Percentiles rank a stretch among this genome's conserved stretches.
Evolutionary conservation across 2,329 filamentous ascomycete genomes (phyloP).

Genomic region (Fusarium torreyae): DNA sequence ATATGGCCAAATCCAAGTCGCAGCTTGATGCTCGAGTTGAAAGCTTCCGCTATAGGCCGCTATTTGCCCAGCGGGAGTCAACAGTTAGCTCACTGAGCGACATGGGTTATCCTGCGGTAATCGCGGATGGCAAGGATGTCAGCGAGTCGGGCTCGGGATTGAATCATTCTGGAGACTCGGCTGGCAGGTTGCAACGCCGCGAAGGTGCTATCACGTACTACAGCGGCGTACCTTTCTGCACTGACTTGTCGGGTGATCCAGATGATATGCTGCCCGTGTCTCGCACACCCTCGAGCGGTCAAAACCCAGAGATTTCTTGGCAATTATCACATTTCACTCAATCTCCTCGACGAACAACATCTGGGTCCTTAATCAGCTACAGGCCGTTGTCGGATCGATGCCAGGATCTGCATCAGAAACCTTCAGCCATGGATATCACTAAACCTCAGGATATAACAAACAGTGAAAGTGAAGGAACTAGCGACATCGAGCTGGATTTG

Average conservation of each 20-base stretch:
- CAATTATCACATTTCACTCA: conserved; percentile 34
- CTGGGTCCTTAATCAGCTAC: conserved; percentile 66
- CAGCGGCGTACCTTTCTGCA: conserved; percentile 83
- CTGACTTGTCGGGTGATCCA: conserved; percentile 81
- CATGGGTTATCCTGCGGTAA: conserved; percentile 64
- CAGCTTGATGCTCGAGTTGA: conserved; percentile 58
- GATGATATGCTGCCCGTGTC: conserved; percentile 62
- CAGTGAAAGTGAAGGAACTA: conserved; percentile 53
- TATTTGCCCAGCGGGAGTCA: conserved; percentile 69
- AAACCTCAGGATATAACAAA: conserved; percentile 52
- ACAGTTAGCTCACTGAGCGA: conserved; percentile 65
- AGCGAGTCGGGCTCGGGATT: conserved; percentile 63
- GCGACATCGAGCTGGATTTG: conserved; percentile 61
- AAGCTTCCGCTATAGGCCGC: conserved; percentile 74
- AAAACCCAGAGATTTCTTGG: conserved; percentile 53
- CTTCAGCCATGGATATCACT: conserved; percentile 46
- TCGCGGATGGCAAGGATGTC: conserved; percentile 64
- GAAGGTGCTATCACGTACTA: conserved; percentile 91
- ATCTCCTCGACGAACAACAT: conserved; percentile 60
- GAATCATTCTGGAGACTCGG: conserved; percentile 64
- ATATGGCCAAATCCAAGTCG: conserved; percentile 58
- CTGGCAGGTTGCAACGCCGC: conserved; percentile 68
- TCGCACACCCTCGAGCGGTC: conserved; percentile 64
- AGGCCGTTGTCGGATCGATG: conserved; percentile 64
- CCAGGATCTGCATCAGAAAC: conserved; percentile 2